phyloP scores from a whole-genome alignment of 2,329 filamentous ascomycete genomes.

The Colletotrichum lupini region DNA sequence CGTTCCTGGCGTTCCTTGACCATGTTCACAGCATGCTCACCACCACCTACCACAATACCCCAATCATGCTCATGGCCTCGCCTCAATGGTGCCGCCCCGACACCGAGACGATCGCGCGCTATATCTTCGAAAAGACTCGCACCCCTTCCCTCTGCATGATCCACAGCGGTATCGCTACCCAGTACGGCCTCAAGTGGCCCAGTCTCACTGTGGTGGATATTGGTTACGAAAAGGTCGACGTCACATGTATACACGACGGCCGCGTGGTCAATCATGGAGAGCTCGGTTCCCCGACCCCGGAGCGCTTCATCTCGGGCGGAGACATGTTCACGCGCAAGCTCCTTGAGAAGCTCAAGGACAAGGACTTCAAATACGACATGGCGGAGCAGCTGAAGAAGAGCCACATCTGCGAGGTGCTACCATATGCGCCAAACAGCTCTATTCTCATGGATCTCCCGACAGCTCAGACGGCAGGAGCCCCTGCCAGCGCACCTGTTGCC shows the following conservation, averaged over 20 bases:
- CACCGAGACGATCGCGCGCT: conserved; percentile 88
- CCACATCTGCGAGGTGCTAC: conserved; percentile 73
- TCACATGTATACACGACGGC: conserved; percentile 90
- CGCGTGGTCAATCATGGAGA: conserved; percentile 75
- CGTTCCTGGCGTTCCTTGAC: conserved; percentile 92
- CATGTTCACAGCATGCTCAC: conserved; percentile 92
- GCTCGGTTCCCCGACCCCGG: conserved; percentile 66
- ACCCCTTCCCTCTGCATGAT: conserved; percentile 92
- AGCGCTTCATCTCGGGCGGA: conserved; percentile 75
- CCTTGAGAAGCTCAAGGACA: conserved; percentile 70
- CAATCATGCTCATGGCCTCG: conserved; percentile 89
- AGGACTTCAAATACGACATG: conserved; percentile 73
- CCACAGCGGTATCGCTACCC: conserved; percentile 86
- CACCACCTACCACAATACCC: conserved; percentile 94
- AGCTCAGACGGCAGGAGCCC: conserved; percentile 42
- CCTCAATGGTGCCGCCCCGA: conserved; percentile 92
- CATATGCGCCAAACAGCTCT: conserved; percentile 59
- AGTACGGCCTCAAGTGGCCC: conserved; percentile 81
- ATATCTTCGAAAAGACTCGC: conserved; percentile 97
- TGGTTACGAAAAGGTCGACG: conserved; percentile 90
- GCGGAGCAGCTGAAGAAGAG: conserved; percentile 78
- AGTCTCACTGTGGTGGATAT: conserved; percentile 91
- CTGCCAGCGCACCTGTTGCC: conserved; percentile 40
- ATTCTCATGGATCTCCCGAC: conserved; percentile 61
- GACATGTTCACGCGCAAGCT: conserved; percentile 86